These are phyloP conservation scores for Dysphania ambrosioides DNA, from an alignment of 148 eudicot species.

Conservation along the genomic window DNA sequence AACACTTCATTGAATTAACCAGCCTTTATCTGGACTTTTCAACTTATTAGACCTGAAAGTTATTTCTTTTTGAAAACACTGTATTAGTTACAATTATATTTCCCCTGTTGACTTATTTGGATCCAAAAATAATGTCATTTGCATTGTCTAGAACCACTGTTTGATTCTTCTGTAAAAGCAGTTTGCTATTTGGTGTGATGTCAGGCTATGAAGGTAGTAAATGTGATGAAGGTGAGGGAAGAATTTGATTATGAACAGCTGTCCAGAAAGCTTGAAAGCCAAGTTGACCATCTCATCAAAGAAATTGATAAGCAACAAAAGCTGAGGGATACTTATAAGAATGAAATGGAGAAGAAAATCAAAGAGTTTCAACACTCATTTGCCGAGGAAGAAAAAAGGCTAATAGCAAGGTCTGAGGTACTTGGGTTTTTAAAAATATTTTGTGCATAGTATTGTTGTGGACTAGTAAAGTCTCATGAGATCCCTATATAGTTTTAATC, in stretches of 20 bases:
- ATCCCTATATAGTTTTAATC: no score
- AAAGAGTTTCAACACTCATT: slow-evolving; percentile 58
- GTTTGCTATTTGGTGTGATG: slow-evolving; percentile 6
- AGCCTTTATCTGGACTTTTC: not conserved
- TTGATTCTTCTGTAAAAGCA: not conserved
- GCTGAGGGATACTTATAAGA: slow-evolving; percentile 57
- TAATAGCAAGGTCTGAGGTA: slow-evolving; percentile 87
- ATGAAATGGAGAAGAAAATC: slow-evolving; percentile 61
- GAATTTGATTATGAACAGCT: slow-evolving; percentile 95
- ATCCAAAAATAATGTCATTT: not conserved
- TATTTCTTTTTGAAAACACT: no score
- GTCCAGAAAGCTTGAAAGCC: slow-evolving; percentile 81
- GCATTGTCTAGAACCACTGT: not conserved
- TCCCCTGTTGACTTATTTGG: no score
- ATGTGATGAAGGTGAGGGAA: slow-evolving; percentile 84
- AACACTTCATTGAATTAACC: not conserved
- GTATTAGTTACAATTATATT: no score
- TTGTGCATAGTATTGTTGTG: not conserved
- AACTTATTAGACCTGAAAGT: not conserved
- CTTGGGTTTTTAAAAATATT: slow-evolving; percentile 7
- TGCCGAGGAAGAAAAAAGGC: slow-evolving; percentile 62
- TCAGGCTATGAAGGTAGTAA: slow-evolving; percentile 97
- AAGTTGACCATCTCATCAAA: slow-evolving; percentile 72
- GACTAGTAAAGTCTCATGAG: not conserved
- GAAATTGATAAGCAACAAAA: slow-evolving; percentile 90